These are phyloP conservation scores for Gossypium rotundifolium DNA, from an alignment of 345 rosid genomes.

Conservation along the genomic window DNA sequence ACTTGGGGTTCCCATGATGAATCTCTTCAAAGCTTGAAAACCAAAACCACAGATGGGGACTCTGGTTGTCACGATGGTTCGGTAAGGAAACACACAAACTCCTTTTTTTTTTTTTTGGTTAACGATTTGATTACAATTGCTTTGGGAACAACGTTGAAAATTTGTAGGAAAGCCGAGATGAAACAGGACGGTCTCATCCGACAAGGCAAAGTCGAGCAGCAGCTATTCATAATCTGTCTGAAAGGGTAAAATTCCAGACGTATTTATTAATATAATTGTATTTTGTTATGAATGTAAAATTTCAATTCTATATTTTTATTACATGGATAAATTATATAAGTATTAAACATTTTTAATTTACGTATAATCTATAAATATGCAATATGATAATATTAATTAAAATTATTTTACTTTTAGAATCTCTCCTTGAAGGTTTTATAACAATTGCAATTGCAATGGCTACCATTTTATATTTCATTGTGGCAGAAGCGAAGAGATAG, in stretches of 20 bases:
- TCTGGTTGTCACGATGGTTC: constrained; percentile 39
- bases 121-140: not conserved
- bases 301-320: too few species aligned
- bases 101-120: not conserved
- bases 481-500: constrained; percentile 90
- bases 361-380: too few species aligned
- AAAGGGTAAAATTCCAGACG: constrained; percentile 44
- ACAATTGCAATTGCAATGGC: too few species aligned
- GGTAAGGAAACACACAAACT: constrained; percentile 21
- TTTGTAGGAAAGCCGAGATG: constrained; percentile 24
- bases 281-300: too few species aligned
- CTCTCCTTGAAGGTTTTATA: too few species aligned
- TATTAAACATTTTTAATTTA: too few species aligned
- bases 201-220: constrained; percentile 85
- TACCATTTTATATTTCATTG: not conserved
- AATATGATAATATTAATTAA: too few species aligned
- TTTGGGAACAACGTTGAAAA: constrained; percentile 3
- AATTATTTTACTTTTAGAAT: too few species aligned
- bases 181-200: constrained; percentile 31
- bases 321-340: too few species aligned
- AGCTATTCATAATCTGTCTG: constrained; percentile 89
- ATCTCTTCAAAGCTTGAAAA: constrained; percentile 36
- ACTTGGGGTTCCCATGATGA: constrained; percentile 48
- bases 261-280: too few species aligned
- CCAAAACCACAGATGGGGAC: constrained; percentile 43